phyloP scores from a whole-genome alignment of 176 grass and related monocot genomes.

The Lolium rigidum region DNA sequence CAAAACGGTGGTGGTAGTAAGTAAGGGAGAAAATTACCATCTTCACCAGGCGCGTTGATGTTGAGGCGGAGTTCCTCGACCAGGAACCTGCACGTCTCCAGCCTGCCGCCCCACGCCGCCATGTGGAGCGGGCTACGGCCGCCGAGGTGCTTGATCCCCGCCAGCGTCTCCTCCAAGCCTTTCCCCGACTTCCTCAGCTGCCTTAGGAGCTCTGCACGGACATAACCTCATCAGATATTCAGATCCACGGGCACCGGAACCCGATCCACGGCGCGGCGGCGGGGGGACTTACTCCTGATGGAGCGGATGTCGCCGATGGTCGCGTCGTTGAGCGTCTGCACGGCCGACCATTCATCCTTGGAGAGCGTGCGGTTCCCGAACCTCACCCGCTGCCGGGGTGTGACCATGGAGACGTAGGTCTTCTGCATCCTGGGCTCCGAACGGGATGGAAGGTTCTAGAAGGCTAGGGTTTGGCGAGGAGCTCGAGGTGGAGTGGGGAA shows the following conservation, averaged over 20 bases:
- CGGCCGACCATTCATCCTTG: not conserved
- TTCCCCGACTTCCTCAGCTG: conserved; percentile 8
- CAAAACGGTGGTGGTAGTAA: not conserved
- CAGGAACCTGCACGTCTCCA: conserved; percentile 4
- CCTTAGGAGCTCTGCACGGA: not conserved
- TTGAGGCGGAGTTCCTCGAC: not conserved
- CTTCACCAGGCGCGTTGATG: not conserved
- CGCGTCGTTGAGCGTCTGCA: not conserved
- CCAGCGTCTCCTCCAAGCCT: not conserved
- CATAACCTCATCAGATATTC: not conserved
- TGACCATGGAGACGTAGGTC: not conserved
- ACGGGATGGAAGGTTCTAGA: not conserved
- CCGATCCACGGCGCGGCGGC: not conserved
- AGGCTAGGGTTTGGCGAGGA: not conserved
- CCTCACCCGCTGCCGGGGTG: not conserved
- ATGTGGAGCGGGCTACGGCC: conserved; percentile 16
- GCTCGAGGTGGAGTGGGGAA: not conserved
- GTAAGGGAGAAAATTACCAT: not conserved
- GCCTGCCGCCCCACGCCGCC: not conserved
- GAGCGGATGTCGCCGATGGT: not conserved
- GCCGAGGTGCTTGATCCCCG: not conserved
- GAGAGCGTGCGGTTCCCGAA: not conserved
- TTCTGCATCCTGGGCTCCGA: not conserved
- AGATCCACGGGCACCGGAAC: not conserved
- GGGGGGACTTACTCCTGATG: not conserved